Evolutionary conservation across 1,139 yeast genomes (phyloP), one percentile per base, ranked within the genome.

Genomic region (Blastobotrys aristatus): DNA sequence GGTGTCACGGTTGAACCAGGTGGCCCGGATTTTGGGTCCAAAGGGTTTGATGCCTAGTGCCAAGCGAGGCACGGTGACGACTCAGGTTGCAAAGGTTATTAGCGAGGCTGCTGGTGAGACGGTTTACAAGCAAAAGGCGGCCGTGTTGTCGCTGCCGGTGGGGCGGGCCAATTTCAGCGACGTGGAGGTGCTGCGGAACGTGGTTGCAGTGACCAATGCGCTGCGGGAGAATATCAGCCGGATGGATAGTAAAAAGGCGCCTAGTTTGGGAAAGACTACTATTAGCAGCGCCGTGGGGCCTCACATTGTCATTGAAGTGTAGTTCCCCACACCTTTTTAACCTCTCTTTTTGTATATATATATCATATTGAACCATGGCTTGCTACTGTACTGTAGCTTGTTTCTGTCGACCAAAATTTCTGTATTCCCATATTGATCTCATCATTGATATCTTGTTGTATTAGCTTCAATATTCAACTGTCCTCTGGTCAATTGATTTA

Each of bases 31-130:
- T 14, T 74, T 94, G 56, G 97, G 98, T 51, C 95, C 96, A 37
- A 80, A 76, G 60, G 96, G 96, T 26, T 75, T 92, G 55, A 84
- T 90, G 87, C 98, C 98, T 43, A 76, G 78, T 43, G 79, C 78
- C 16, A 90, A 89, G 69, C 84, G 82, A 63, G 95, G 96, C 14
- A 90, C 97, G 1, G 94, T 92, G 16, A 74, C 87, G 1, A 79
- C 77, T n/a, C 79, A 87, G 56, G 68, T 87, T 33, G 71, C 68
- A 27, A 65, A 67, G 10, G 69, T 84, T 52, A 74, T 89, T 53
- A 64, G 68, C 40, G 69, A 72, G 21, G 79, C 81, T 46, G 70
- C 79, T 41, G 94, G 95, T 36, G 77, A 84, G 27, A 74, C 80
- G 58, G 80, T 62, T 73, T 89, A 74, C 81, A 86, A 74, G 84